Base-by-base conservation (phyloP, 768 basidiomycete genomes). In the Lepiota subincarnata region DNA sequence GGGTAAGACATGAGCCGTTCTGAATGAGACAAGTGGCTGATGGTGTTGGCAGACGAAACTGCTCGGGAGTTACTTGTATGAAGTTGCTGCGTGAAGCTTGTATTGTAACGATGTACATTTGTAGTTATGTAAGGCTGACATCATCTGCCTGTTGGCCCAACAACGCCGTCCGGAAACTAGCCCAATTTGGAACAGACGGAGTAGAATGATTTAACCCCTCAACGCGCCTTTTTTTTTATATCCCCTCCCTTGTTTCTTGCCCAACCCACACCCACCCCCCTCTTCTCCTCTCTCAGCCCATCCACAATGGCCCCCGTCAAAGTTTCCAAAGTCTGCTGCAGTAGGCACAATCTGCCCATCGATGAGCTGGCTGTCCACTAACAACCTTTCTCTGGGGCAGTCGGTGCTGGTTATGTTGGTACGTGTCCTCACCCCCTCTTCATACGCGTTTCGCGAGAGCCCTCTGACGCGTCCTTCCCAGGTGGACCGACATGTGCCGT, bases 401-500 rank as follows among this genome's bases (percentile, higher is more conserved):
- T 92, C 59, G 89, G 89, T 64, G 89, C 90, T 68, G 92, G 93
- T 65, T 97, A 97, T 67, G 94, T 97, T 67, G 94, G 92, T 92
- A 60, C 68, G 86, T 55, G 48, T n/a, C 38, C 51, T 50, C 39
- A 12, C 19, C 31, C 2, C 44, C 16, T 37, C n/a, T 24, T n/a
- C 20, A 16, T 48, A 54, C 38, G 20, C 26, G 28, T 46, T 11
- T 14, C 10, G n/a, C 6, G 18, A 4, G 19, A 8, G 1, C 31
- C 3, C 2, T 10, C 24, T 54, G 37, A 54, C 53, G 36, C 51
- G 40, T 43, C 35, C 24, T 55, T 35, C 55, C 40, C 60, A 94
- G 92, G 93, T 66, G 94, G 94, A 31, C 94, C 94, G 20, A 98
- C 94, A 40, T 96, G 93, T 67, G 89, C 94, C 43, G 93, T 97